Percentiles rank a stretch among this genome's conserved stretches.
These are phyloP conservation scores for Nelumbo lutea DNA, from an alignment of 164 flowering plant species.

Conservation along the genomic window DNA sequence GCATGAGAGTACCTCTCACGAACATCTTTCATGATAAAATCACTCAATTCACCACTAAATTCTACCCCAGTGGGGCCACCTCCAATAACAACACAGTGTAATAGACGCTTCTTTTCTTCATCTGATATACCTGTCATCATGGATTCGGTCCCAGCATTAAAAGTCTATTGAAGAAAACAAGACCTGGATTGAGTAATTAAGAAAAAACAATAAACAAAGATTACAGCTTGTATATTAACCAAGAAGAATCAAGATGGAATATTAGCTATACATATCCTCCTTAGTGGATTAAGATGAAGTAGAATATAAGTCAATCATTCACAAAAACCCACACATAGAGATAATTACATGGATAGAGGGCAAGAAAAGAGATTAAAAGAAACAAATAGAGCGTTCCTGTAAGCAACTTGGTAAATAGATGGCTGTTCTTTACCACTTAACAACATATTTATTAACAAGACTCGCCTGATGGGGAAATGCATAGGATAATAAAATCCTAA, in stretches of 20 bases:
- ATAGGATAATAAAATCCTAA: no score
- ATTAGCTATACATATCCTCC: background rate
- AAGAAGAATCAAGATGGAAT: background rate
- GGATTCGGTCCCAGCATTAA: slow-evolving; percentile 1
- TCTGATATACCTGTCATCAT: slow-evolving; percentile 57
- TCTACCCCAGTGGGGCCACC: slow-evolving; percentile 96
- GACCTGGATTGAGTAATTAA: background rate
- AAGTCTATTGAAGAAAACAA: background rate
- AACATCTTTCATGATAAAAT: slow-evolving; percentile 78
- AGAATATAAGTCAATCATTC: no score
- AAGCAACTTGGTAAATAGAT: no score
- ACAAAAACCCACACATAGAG: no score
- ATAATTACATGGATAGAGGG: background rate
- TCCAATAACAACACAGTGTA: slow-evolving; percentile 83
- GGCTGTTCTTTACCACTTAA: no score
- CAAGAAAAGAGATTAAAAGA: no score
- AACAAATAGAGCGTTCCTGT: no score
- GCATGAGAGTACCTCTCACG: slow-evolving; percentile 59
- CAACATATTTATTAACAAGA: no score
- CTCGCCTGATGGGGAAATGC: no score
- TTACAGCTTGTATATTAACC: background rate
- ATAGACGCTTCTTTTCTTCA: slow-evolving; percentile 64
- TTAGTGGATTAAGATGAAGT: background rate
- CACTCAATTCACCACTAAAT: slow-evolving; percentile 89
- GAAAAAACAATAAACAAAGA: background rate